These are phyloP conservation scores for Ogataea parapolymorpha DNA, from an alignment of 805 yeast species.

Conservation along the genomic window DNA sequence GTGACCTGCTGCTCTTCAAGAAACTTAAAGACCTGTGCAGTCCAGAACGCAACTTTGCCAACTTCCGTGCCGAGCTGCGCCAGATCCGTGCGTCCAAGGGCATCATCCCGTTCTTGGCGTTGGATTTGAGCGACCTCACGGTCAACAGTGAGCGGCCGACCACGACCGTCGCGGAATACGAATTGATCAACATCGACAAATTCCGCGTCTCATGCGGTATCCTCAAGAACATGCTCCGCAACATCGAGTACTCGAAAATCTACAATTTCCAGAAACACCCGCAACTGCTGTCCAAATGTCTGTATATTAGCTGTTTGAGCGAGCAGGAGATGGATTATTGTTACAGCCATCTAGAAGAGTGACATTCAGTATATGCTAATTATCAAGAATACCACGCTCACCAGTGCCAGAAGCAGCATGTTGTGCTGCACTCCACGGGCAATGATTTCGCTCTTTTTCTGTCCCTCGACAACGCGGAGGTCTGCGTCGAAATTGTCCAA, in stretches of 20 bases:
- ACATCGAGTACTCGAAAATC: conserved; percentile 80
- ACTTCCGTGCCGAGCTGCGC: conserved; percentile 60
- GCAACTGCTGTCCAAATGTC: conserved; percentile 76
- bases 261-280: conserved; percentile 55
- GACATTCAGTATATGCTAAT: conserved; percentile 8
- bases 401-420: conserved; percentile 7
- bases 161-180: conserved; percentile 34
- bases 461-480: conserved; percentile 18
- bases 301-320: conserved; percentile 70
- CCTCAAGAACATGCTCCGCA: conserved; percentile 71
- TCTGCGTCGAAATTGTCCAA: conserved; percentile 21
- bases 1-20: conserved; percentile 65
- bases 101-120: conserved; percentile 85
- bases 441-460: conserved; percentile 17
- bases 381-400: conserved; percentile 9
- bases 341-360: conserved; percentile 19
- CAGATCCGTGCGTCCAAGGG: conserved; percentile 61
- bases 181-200: conserved; percentile 70
- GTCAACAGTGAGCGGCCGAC: conserved; percentile 66
- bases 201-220: conserved; percentile 73
- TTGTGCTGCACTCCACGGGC: conserved; percentile 13
- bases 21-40: conserved; percentile 69
- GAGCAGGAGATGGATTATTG: conserved; percentile 66
- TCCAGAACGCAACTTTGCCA: conserved; percentile 68
- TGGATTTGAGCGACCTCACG: conserved; percentile 78